These are phyloP conservation scores for Botrytis tulipae DNA, from an alignment of 2,329 filamentous ascomycete genomes.

Conservation along the genomic window DNA sequence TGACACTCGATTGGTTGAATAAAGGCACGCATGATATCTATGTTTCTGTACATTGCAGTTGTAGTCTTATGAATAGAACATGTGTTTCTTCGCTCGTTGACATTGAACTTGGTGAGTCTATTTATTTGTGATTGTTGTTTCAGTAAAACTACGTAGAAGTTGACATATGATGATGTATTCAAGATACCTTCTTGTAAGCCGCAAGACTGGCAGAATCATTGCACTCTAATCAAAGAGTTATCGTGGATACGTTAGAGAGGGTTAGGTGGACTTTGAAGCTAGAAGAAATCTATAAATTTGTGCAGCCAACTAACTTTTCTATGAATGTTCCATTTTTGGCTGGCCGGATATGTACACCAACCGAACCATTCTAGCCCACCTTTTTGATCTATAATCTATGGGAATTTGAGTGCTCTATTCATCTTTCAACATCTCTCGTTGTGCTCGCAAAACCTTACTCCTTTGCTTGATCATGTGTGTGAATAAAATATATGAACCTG, in stretches of 20 bases:
- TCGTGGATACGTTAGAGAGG: background rate
- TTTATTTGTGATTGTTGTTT: background rate
- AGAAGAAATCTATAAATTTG: background rate
- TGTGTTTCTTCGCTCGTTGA: constrained; percentile 22
- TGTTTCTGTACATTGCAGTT: constrained; percentile 35
- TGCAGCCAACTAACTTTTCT: background rate
- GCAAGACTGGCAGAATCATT: background rate
- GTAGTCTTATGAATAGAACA: constrained; percentile 36
- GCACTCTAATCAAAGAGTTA: no score
- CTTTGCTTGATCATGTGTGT: constrained; percentile 94
- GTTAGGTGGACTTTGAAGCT: background rate
- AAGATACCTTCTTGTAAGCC: background rate
- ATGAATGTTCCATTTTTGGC: background rate
- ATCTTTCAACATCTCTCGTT: constrained; percentile 45
- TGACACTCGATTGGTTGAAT: constrained; percentile 25
- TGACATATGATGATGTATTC: background rate
- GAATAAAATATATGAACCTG: constrained; percentile 72
- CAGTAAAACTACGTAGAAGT: background rate
- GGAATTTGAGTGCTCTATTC: constrained; percentile 21
- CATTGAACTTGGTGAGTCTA: background rate
- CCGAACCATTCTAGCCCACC: background rate
- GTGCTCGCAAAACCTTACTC: constrained; percentile 69
- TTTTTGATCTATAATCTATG: background rate
- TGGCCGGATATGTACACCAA: background rate
- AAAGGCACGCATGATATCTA: constrained; percentile 21